phyloP scores from a whole-genome alignment of 371 early-diverging fungal species.

The Rhizopus delemar region DNA sequence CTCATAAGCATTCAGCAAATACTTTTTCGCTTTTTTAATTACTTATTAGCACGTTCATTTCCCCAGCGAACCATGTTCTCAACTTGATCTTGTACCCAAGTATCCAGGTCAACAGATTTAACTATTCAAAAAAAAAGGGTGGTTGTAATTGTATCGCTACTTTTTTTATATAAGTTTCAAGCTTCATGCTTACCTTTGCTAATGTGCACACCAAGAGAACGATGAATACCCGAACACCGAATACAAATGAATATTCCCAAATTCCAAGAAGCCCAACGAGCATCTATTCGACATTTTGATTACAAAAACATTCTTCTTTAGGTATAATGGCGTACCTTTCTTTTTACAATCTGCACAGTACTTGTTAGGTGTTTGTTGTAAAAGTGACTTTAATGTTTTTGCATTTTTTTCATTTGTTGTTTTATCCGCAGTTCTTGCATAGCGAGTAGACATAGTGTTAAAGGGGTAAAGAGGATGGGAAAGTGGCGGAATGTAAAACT shows the following conservation, averaged over 20 bases:
- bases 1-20: neutral
- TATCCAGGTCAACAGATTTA: slow-evolving; percentile 83
- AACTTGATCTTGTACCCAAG: slow-evolving; percentile 86
- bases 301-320: neutral
- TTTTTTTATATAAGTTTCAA: neutral
- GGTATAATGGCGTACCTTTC: slow-evolving; percentile 58
- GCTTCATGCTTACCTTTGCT: slow-evolving; percentile 65
- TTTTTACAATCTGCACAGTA: slow-evolving; percentile 83
- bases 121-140: slow-evolving; percentile 43
- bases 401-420: slow-evolving; percentile 71
- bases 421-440: slow-evolving; percentile 74
- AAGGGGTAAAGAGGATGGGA: neutral
- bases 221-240: slow-evolving; percentile 84
- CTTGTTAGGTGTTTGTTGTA: slow-evolving; percentile 71
- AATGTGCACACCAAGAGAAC: slow-evolving; percentile 84
- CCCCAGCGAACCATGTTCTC: slow-evolving; percentile 85
- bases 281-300: slow-evolving; percentile 56
- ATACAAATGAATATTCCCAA: slow-evolving; percentile 86
- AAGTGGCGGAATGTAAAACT: neutral
- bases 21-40: slow-evolving; percentile 5
- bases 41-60: slow-evolving; percentile 76
- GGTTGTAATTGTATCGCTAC: neutral
- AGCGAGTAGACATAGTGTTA: slow-evolving; percentile 68
- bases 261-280: slow-evolving; percentile 90
- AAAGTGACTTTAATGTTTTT: slow-evolving; percentile 69